These are phyloP conservation scores for Beauveria pseudobassiana DNA, from an alignment of 2,329 filamentous ascomycete genomes.

Conservation along the genomic window DNA sequence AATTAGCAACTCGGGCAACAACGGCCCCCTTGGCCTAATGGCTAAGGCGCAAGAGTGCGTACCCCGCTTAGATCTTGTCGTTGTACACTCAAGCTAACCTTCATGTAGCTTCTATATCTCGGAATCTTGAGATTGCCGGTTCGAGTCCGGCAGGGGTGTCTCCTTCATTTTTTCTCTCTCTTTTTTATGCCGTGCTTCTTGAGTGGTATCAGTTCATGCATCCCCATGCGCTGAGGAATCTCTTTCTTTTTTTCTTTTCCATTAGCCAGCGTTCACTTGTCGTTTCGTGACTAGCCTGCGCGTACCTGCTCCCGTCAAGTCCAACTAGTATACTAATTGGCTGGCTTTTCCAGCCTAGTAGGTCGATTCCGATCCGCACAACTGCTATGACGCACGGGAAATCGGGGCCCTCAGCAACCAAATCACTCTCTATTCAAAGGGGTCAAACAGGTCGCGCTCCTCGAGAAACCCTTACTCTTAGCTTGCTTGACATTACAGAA, in stretches of 20 bases:
- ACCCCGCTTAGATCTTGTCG: constrained; percentile 10
- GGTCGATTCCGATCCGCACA: constrained; percentile 6
- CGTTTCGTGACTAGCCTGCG: neutral
- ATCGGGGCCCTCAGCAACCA: constrained; percentile 4
- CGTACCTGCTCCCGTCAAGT: no score
- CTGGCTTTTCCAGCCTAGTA: neutral
- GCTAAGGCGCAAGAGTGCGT: constrained; percentile 12
- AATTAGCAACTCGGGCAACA: constrained; percentile 1
- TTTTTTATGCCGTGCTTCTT: neutral
- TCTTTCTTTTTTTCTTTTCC: neutral
- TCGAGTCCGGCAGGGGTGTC: constrained; percentile 12
- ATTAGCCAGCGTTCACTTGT: neutral
- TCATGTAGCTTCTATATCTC: constrained; percentile 3
- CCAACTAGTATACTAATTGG: no score
- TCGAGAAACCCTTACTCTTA: neutral
- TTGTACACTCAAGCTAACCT: constrained; percentile 4
- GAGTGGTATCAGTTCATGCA: neutral
- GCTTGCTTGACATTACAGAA: neutral
- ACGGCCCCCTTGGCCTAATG: constrained; percentile 12
- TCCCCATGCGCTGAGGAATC: neutral
- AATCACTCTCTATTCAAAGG: neutral
- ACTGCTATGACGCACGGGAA: constrained; percentile 7
- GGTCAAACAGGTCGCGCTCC: neutral
- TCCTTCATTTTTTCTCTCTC: neutral
- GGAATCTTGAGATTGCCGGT: constrained; percentile 12